Percentiles rank a stretch among this genome's conserved stretches.
Conservation (phyloP, 2,329 filamentous ascomycete genomes). For the Amauroascus verrucosus region DNA sequence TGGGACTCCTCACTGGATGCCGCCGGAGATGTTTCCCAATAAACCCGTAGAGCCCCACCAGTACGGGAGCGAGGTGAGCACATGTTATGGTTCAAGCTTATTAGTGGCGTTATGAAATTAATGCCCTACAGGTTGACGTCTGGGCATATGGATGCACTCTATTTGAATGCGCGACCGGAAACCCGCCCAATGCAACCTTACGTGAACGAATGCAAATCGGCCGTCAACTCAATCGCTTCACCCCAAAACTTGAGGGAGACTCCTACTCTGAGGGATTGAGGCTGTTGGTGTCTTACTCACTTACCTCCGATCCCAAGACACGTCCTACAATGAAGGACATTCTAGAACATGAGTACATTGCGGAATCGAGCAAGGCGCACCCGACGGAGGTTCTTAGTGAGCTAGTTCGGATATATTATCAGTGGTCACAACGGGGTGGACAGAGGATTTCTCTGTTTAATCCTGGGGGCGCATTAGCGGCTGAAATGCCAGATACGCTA, state of each 20-base stretch:
- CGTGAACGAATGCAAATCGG: conserved; percentile 40
- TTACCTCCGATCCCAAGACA: conserved; percentile 35
- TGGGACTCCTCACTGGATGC: conserved; percentile 58
- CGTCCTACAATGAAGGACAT: conserved; percentile 41
- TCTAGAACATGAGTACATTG: conserved; percentile 38
- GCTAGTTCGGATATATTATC: conserved; percentile 40
- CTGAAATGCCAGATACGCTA: conserved; percentile 38
- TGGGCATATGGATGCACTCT: conserved; percentile 44
- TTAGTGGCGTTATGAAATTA: neutral
- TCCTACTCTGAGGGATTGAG: conserved; percentile 37
- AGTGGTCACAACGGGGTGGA: conserved; percentile 40
- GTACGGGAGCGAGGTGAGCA: conserved; percentile 39
- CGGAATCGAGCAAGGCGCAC: conserved; percentile 33
- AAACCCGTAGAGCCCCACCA: conserved; percentile 30
- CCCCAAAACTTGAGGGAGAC: conserved; percentile 35
- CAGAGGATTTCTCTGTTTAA: conserved; percentile 50
- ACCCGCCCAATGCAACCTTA: conserved; percentile 40
- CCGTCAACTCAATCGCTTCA: conserved; percentile 35
- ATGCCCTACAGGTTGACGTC: conserved; percentile 35
- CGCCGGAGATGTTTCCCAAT: conserved; percentile 46
- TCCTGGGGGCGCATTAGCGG: conserved; percentile 48
- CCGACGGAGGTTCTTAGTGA: conserved; percentile 38
- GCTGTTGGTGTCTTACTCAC: conserved; percentile 36
- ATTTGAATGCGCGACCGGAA: conserved; percentile 41
- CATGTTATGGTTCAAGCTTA: neutral